phyloP scores from a whole-genome alignment of 2,329 filamentous ascomycete genomes.

The Xylaria sp. region DNA sequence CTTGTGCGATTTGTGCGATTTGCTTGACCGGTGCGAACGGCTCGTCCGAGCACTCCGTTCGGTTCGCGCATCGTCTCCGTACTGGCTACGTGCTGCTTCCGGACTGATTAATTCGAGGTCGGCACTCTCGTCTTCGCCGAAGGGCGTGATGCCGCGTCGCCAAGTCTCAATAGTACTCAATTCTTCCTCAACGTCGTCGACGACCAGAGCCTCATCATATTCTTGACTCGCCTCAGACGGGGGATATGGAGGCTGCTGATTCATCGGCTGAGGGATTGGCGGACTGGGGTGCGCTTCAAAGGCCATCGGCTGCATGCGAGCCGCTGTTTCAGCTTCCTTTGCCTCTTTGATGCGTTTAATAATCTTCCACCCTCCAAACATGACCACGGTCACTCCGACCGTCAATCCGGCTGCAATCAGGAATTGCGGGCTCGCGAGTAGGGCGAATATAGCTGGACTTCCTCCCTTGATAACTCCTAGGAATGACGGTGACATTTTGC shows the following conservation, averaged over 20 bases:
- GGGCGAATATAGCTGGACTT: conserved; percentile 83
- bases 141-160: conserved; percentile 60
- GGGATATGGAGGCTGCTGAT: conserved; percentile 30
- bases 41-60: conserved; percentile 39
- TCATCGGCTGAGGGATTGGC: not conserved
- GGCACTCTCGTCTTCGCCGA: conserved; percentile 53
- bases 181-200: conserved; percentile 63
- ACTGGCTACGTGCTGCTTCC: conserved; percentile 51
- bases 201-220: conserved; percentile 61
- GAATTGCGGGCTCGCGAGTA: conserved; percentile 91
- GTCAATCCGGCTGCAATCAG: conserved; percentile 89
- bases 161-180: conserved; percentile 64
- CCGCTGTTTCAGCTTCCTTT: conserved; percentile 33
- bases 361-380: conserved; percentile 97
- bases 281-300: conserved; percentile 35
- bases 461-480: conserved; percentile 76
- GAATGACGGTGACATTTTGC: conserved; percentile 84
- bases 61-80: conserved; percentile 48
- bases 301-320: conserved; percentile 39
- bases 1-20: conserved; percentile 40
- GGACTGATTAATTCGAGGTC: conserved; percentile 65
- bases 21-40: conserved; percentile 37
- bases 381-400: conserved; percentile 92
- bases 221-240: conserved; percentile 39
- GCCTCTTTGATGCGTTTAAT: conserved; percentile 77